phyloP scores from a whole-genome alignment of 305 asterid genomes.

The Plantago coronopus region DNA sequence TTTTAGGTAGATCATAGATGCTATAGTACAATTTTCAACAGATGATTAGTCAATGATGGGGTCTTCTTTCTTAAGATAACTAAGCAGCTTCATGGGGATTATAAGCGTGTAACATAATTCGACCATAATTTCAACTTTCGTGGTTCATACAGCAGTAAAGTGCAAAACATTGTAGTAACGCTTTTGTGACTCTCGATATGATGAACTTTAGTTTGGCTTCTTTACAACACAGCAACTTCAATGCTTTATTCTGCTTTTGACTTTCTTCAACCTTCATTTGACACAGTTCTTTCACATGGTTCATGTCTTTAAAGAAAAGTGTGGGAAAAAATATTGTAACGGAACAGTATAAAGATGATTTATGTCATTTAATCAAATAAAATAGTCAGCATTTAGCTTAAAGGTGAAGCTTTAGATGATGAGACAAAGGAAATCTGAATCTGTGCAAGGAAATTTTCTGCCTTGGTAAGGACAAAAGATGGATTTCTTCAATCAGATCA shows the following conservation, averaged over 20 bases:
- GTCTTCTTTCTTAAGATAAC: slow-evolving; percentile 19
- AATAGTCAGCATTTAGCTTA: background rate
- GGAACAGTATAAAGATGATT: slow-evolving; percentile 12
- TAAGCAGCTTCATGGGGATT: slow-evolving; percentile 10
- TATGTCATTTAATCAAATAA: slow-evolving; percentile 6
- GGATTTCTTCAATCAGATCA: too few species aligned
- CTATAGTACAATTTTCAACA: background rate
- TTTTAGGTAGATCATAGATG: background rate
- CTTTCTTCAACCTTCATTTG: slow-evolving; percentile 26
- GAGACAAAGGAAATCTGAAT: too few species aligned
- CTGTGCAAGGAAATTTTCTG: too few species aligned
- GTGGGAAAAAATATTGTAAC: background rate
- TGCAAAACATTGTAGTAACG: slow-evolving; percentile 28
- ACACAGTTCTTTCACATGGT: slow-evolving; percentile 27
- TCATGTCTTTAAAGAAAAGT: background rate
- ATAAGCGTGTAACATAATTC: slow-evolving; percentile 15
- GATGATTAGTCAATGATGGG: slow-evolving; percentile 51
- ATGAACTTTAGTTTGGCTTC: slow-evolving; percentile 37
- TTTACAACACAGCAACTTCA: slow-evolving; percentile 35
- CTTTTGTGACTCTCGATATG: slow-evolving; percentile 61
- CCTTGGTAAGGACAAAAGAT: too few species aligned
- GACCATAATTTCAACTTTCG: slow-evolving; percentile 34
- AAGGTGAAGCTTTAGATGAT: too few species aligned
- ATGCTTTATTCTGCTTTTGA: slow-evolving; percentile 45
- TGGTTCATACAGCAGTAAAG: slow-evolving; percentile 30